Base-by-base conservation (phyloP, 148 eudicot genomes). In the Heliosperma pusillum region DNA sequence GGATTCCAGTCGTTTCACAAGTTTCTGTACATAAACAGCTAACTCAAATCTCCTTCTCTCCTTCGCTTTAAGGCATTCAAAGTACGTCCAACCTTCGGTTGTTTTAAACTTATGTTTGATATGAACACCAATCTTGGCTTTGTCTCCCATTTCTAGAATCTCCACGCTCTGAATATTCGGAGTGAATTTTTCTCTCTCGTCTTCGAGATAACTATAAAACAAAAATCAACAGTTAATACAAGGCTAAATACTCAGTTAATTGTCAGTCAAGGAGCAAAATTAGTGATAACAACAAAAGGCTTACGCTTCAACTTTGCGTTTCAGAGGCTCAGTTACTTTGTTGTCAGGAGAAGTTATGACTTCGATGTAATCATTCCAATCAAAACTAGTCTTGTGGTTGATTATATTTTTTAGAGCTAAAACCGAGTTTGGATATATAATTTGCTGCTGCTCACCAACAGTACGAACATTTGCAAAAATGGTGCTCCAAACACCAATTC, bases 391-490 rank as follows among this genome's bases (percentile, higher is more conserved):
- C 25, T 60, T 73, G 67, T 73, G 50, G 50, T 77, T 76, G 42
- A 57, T 69, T 9, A 76, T 22, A 29, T 21, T 26, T 62, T 75
- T 66, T 7, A 24, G 66, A 9, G 45, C 58, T 10, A 77, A 44
- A 13, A 11, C 74, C 22, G 74, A n/a, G 10, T 77, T 77, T 25
- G 80, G 69, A 36, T 70, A 61, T 3, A 61, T 45, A 27, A 77
- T 65, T n/a, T 42, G 40, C 47, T 69, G 66, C 21, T 58, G 47
- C 15, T 11, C 29, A 71, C 40, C 68, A 3, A 33, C 22, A 19
- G 16, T 53, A 11, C 7, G 21, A 19, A 70, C 16, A 0, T 22
- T 40, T 40, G 76, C n/a, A 24, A 77, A 77, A 4, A 11, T 45
- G 10, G 74, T 77, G 20, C 36, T 69, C 66, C 71, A 57, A n/a